Conservation (phyloP, 495 filamentous ascomycete species). For the Aspergillus olivimuriae region DNA sequence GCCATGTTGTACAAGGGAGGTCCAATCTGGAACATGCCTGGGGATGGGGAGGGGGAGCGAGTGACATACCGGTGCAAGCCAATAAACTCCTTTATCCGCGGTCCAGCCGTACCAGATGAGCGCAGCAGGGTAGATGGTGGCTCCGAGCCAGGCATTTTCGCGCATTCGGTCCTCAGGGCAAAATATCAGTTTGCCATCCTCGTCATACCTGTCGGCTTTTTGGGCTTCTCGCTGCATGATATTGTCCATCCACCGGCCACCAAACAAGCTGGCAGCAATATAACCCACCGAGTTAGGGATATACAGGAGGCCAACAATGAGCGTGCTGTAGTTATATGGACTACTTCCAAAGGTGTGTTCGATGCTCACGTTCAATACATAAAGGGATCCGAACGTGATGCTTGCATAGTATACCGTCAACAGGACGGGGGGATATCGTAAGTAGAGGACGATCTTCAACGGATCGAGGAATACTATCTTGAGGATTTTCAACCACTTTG, state of each 20-base stretch:
- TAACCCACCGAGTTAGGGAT: constrained; percentile 79
- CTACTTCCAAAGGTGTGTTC: constrained; percentile 63
- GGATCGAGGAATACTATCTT: constrained; percentile 75
- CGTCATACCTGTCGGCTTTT: constrained; percentile 65
- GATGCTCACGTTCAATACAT: constrained; percentile 81
- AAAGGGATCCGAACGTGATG: constrained; percentile 77
- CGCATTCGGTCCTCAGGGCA: constrained; percentile 84
- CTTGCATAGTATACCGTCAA: constrained; percentile 77
- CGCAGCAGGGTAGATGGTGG: constrained; percentile 62
- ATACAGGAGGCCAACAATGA: constrained; percentile 75
- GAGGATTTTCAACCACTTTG: constrained; percentile 42
- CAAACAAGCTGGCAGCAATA: constrained; percentile 61
- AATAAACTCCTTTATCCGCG: constrained; percentile 47
- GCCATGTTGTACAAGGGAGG: too few relatives aligned
- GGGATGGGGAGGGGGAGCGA: too few relatives aligned
- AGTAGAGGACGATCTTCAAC: constrained; percentile 66
- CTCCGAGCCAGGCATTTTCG: constrained; percentile 82
- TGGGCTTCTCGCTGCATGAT: constrained; percentile 83
- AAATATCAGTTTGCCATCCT: constrained; percentile 61
- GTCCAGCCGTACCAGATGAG: constrained; percentile 67
- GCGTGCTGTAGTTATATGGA: constrained; percentile 69
- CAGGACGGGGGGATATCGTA: constrained; percentile 74
- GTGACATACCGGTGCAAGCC: constrained; percentile 62
- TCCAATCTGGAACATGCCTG: too few relatives aligned
- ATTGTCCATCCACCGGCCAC: constrained; percentile 79